Conservation (phyloP, 2,329 filamentous ascomycete species). For the Alternaria brassicicola region DNA sequence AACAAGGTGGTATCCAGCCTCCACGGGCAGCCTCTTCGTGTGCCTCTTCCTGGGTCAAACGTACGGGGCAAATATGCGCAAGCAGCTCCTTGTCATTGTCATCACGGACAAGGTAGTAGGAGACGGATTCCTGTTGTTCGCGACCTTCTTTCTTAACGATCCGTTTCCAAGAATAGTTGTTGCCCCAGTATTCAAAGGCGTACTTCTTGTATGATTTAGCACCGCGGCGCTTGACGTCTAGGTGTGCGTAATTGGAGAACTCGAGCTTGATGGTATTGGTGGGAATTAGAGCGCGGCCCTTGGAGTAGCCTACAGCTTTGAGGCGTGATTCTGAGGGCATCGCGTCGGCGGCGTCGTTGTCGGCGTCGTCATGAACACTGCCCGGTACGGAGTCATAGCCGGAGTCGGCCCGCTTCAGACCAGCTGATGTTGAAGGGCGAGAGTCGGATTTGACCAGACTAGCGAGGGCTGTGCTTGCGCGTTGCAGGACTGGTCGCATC, state of each 20-base stretch:
- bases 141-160: slow-evolving; percentile 69
- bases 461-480: slow-evolving; percentile 65
- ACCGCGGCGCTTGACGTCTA: slow-evolving; percentile 77
- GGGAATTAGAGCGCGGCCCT: slow-evolving; percentile 56
- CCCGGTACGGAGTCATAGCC: slow-evolving; percentile 59
- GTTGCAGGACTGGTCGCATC: slow-evolving; percentile 59
- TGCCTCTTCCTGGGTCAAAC: slow-evolving; percentile 72
- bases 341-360: slow-evolving; percentile 20
- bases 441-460: slow-evolving; percentile 63
- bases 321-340: slow-evolving; percentile 31
- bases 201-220: slow-evolving; percentile 74
- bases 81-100: slow-evolving; percentile 66
- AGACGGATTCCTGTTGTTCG: slow-evolving; percentile 63
- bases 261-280: slow-evolving; percentile 87
- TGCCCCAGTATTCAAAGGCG: slow-evolving; percentile 93
- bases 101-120: slow-evolving; percentile 79
- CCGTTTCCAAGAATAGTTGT: slow-evolving; percentile 82
- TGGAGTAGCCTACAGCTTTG: slow-evolving; percentile 43
- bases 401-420: slow-evolving; percentile 63
- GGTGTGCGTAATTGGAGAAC: slow-evolving; percentile 95
- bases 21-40: slow-evolving; percentile 76
- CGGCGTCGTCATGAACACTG: slow-evolving; percentile 23
- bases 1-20: slow-evolving; percentile 88
- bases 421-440: slow-evolving; percentile 50
- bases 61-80: slow-evolving; percentile 85